Conservation (phyloP, 2,329 filamentous ascomycete species). For the Shiraia sp. region DNA sequence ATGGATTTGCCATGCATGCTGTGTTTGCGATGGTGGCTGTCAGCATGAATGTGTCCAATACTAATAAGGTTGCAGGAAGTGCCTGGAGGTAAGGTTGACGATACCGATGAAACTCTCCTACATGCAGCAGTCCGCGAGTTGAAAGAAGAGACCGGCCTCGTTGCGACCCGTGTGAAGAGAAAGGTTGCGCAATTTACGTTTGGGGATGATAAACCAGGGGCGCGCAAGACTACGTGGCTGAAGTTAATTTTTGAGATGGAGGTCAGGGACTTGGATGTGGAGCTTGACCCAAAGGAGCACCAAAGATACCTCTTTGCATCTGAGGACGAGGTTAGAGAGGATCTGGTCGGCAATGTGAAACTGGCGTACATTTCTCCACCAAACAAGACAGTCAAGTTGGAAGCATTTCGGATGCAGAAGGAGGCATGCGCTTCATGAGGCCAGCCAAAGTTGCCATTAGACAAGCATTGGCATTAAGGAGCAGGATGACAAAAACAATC, state of each 20-base stretch:
- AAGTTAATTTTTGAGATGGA: constrained; percentile 44
- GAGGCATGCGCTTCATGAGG: constrained; percentile 2
- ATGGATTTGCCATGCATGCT: not conserved
- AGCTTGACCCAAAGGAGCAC: constrained; percentile 49
- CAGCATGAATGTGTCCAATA: not conserved
- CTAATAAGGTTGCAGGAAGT: constrained; percentile 48
- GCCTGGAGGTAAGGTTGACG: constrained; percentile 56
- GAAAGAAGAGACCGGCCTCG: constrained; percentile 57
- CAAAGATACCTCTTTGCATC: constrained; percentile 46
- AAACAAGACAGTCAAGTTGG: constrained; percentile 41
- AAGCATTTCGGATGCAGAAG: constrained; percentile 34
- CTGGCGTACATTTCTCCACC: constrained; percentile 36
- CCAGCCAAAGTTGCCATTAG: not conserved
- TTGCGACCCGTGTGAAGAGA: constrained; percentile 48
- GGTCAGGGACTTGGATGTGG: constrained; percentile 29
- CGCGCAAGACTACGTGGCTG: constrained; percentile 30
- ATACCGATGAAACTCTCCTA: constrained; percentile 52
- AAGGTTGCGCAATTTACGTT: constrained; percentile 46
- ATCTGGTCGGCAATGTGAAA: constrained; percentile 26
- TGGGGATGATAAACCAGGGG: constrained; percentile 15
- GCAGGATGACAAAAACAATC: too few species aligned
- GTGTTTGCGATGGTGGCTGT: not conserved
- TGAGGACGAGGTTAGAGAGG: constrained; percentile 44
- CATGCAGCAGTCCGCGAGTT: constrained; percentile 56
- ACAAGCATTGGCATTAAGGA: not conserved